Base-by-base conservation (phyloP, 768 basidiomycete species). In the Suillus placidus region DNA sequence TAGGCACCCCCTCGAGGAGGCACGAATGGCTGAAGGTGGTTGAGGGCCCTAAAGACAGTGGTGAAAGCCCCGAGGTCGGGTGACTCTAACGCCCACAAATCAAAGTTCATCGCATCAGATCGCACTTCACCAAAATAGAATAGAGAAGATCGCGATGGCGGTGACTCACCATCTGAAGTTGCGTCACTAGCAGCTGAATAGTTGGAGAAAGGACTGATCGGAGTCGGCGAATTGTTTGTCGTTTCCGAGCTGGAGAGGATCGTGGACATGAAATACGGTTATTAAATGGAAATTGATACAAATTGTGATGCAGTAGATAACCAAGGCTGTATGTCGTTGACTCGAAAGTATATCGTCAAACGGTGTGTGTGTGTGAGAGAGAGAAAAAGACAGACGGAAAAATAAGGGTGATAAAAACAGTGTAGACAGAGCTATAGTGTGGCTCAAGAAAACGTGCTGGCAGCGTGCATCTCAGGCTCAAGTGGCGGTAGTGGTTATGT, bases 31-130 rank as follows among this genome's bases (percentile, higher is more conserved):
- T 88, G 86, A 0, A 88, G 72, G 63, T 88, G 83, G 23, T 79
- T 82, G 76, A 88, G 80, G 63, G 87, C 90, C n/a, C 89, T 83
- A 55, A 92, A 84, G 30, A 92, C 88, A 42, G 85, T 81, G 16
- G 81, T 84, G 75, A 92, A 92, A 10, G 88, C 88, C 8, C 91
- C 91, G 9, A 92, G 82, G 75, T 91, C 89, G 51, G 90, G 90
- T 65, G 84, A 83, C 73, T 91, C 85, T 86, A 75, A 62, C 40
- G 40, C 42, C 61, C 23, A 37, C n/a, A 32, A 62, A 62, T 37
- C 16, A 49, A 23, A 49, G 23, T 49, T 23, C 2, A 49, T 49
- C n/a, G 16, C 14, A 30, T 51, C 16, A 51, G 47, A 52, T 37
- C 34, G 32, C 3, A 40, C 49, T 57, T 30, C 56, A 42, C 55